Evolutionary conservation across 2,329 filamentous ascomycete species (phyloP), one percentile per base, ranked within the genome.

Genomic region (Beauveria caledonica): DNA sequence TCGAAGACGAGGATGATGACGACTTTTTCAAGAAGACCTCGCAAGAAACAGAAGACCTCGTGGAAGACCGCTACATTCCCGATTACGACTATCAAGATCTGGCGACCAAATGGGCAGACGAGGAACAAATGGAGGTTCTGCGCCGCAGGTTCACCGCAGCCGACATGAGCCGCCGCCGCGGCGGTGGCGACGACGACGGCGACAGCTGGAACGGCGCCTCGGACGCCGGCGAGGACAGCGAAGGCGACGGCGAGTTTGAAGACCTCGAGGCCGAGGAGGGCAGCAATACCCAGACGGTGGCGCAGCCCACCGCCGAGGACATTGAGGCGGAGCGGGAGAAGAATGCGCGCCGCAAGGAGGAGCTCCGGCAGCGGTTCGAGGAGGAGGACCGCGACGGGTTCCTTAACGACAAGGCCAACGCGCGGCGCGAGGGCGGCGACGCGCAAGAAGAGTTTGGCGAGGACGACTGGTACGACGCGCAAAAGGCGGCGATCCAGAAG

Each of bases 371-470:
- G 57, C 86, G 95, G 1, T 99, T 99, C 70, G 94, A 99, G 70
- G 92, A 97, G 73, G 94, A 99, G 78, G 94, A 99, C 70, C 84
- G 90, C n/a, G 94, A 99, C 71, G 94, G 94, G 0, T 92, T 97
- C 71, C 86, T 89, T 68, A 95, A 95, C 69, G 91, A 94, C 74
- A 95, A 95, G 70, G 86, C 89, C 29, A 85, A 87, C 55, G 88
- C 88, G 11, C 83, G 88, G 40, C 80, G 84, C 64, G 88, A 91
- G 65, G 85, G 83, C 33, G 87, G 82, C 39, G 81, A 81, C 3
- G 79, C 85, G 6, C 85, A 93, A 58, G 88, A 93, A 57, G 88
- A 95, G 69, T 97, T 96, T 68, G 94, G 92, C 57, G 94, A 99
- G 74, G 94, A 99, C 71, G 90, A 99, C 60, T 99, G 95, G 95